These are phyloP conservation scores for Colletotrichum sp. DNA, from an alignment of 2,329 filamentous ascomycete genomes.

Conservation along the genomic window DNA sequence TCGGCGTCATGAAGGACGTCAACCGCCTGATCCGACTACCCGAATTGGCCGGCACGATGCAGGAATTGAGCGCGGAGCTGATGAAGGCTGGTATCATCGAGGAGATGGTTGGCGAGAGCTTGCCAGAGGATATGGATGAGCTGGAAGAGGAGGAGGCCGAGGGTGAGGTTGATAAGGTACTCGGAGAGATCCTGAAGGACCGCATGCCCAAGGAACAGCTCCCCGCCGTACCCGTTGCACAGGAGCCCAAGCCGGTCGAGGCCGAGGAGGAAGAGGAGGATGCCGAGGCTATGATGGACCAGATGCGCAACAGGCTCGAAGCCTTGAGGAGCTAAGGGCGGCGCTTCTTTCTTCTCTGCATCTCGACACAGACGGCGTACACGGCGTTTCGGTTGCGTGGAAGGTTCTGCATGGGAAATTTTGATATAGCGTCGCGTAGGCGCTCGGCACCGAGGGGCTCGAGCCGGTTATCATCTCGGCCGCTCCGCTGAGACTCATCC, in stretches of 20 bases:
- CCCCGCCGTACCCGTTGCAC: constrained; percentile 58
- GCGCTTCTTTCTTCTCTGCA: not conserved
- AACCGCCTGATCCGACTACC: constrained; percentile 85
- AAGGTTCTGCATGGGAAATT: not conserved
- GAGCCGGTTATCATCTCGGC: not conserved
- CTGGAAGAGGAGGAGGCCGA: constrained; percentile 77
- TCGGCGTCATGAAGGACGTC: constrained; percentile 96
- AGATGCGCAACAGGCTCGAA: constrained; percentile 92
- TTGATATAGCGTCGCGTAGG: not conserved
- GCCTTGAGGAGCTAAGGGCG: constrained; percentile 78
- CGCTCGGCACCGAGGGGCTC: not conserved
- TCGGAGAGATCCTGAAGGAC: constrained; percentile 89
- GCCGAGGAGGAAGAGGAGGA: constrained; percentile 75
- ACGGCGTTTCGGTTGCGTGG: constrained; percentile 6
- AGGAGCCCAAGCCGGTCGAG: constrained; percentile 56
- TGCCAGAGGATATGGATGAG: constrained; percentile 76
- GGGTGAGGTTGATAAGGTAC: constrained; percentile 87
- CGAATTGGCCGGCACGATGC: constrained; percentile 88
- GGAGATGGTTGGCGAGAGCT: constrained; percentile 89
- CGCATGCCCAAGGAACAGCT: constrained; percentile 68
- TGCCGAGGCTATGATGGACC: constrained; percentile 86
- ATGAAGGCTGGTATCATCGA: constrained; percentile 97
- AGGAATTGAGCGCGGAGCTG: constrained; percentile 83
- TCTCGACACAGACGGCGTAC: constrained; percentile 10
- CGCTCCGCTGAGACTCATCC: not conserved